Evolutionary conservation across 352 stramenopile genomes (phyloP).

Genomic region (Paralagenidium karlingii): DNA sequence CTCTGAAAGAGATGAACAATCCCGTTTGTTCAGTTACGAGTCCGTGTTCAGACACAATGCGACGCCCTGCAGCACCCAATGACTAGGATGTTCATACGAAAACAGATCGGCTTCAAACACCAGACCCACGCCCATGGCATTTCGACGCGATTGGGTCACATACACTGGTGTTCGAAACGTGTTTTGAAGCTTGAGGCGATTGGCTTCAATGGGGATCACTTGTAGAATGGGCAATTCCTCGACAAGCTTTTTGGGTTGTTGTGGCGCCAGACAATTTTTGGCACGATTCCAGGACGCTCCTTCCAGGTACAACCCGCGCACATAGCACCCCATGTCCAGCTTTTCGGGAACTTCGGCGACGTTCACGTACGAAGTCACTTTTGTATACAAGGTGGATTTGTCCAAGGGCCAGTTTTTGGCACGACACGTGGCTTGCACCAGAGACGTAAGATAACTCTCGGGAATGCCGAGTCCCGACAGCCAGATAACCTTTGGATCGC

Average conservation of each 20-base stretch:
- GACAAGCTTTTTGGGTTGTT: constrained; percentile 92
- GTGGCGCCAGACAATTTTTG: constrained; percentile 52
- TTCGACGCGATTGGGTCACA: constrained; percentile 88
- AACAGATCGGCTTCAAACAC: constrained; percentile 91
- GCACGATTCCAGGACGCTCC: constrained; percentile 88
- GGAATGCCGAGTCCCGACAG: constrained; percentile 90
- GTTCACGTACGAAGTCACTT: constrained; percentile 78
- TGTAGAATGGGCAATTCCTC: constrained; percentile 90
- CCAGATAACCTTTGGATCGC: constrained; percentile 90
- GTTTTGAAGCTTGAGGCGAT: constrained; percentile 90
- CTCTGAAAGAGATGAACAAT: too few relatives aligned
- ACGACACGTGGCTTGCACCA: constrained; percentile 92
- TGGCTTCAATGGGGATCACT: constrained; percentile 92
- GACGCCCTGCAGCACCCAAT: constrained; percentile 93
- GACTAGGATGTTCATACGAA: constrained; percentile 83
- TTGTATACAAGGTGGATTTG: constrained; percentile 90
- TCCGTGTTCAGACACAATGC: constrained; percentile 88
- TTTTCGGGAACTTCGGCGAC: constrained; percentile 38
- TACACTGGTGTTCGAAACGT: constrained; percentile 94
- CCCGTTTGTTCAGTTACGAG: too few relatives aligned
- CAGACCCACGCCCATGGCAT: constrained; percentile 92
- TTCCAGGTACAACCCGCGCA: constrained; percentile 88
- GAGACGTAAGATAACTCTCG: constrained; percentile 91
- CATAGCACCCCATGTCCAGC: constrained; percentile 85
- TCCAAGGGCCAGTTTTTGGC: constrained; percentile 91